Conservation (phyloP, 139 green algal genomes). For the Diplosphaera chodatii region DNA sequence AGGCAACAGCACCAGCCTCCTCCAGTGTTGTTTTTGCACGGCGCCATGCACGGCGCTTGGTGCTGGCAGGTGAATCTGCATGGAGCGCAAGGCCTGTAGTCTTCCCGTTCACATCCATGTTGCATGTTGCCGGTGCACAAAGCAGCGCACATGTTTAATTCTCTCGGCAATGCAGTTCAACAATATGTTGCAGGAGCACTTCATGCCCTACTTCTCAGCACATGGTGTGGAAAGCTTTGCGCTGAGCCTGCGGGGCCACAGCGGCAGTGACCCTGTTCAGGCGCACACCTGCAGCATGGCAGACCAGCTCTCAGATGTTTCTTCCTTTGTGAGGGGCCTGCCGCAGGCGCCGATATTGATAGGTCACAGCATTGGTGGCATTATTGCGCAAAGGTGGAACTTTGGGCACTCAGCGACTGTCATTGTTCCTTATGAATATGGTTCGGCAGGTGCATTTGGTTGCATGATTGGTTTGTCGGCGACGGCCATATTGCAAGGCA, state of each 20-base stretch:
- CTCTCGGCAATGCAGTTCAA: not conserved
- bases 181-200: slow-evolving; percentile 46
- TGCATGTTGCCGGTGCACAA: no score
- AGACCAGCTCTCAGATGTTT: slow-evolving; percentile 19
- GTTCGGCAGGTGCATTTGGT: no score
- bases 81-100: not conserved
- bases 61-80: slow-evolving; percentile 51
- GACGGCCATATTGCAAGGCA: no score
- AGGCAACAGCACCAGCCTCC: slow-evolving; percentile 9
- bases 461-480: no score
- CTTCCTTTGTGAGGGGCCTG: slow-evolving; percentile 35
- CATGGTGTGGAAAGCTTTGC: slow-evolving; percentile 60
- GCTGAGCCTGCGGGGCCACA: slow-evolving; percentile 62
- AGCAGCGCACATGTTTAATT: no score
- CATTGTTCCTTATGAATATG: no score
- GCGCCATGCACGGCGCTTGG: slow-evolving; percentile 84
- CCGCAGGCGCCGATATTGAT: slow-evolving; percentile 59
- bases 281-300: not conserved
- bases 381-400: slow-evolving; percentile 70
- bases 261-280: slow-evolving; percentile 22
- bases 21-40: slow-evolving; percentile 82
- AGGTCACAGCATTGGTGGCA: slow-evolving; percentile 73
- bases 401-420: no score
- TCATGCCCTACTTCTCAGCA: slow-evolving; percentile 66
- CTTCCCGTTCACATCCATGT: no score